Evolutionary conservation across 768 basidiomycete genomes (phyloP), one percentile per base, ranked within the genome.

Genomic region (Glaciozyma antarctica): DNA sequence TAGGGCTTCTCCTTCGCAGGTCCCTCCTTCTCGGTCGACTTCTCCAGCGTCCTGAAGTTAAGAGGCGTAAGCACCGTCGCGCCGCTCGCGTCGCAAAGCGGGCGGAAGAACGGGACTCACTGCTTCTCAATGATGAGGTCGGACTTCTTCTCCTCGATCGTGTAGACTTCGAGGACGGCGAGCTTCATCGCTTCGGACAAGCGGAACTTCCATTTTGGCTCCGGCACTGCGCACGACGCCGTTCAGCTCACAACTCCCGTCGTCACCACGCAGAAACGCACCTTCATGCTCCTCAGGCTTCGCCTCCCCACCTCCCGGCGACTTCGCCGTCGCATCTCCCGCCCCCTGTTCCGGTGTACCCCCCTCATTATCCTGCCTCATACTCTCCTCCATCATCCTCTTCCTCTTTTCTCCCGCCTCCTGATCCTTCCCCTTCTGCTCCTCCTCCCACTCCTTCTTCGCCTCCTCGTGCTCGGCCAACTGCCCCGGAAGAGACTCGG

Each of bases 91-190:
- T n/a, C 9, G 34, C 38, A 34, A 24, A 34, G n/a, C 21, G 1
- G 22, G 4, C 21, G 34, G 47, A 1, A 21, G 17, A 49, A 59
- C 52, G 28, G 10, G 9, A 67, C 77, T 54, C 59, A 78, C 77
- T 74, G 73, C 70, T 76, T 78, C 67, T 76, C 74, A 48, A 62
- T 73, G 17, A 69, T 78, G 51, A 82, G 62, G 65, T 87, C 79
- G 76, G 87, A 88, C 61, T 85, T 85, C 78, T 90, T 87, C 73
- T 90, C 90, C 74, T 88, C 90, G 63, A 91, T 73, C 74, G 84
- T 80, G 61, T 89, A 87, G 10, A 90, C 79, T 75, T 86, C 82
- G 88, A 88, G 92, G 68, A 92, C 83, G 34, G 84, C 81, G 48
- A 76, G 76, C 79, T 88, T 88, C 87, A 93, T 88, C 65, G 76